phyloP scores from a whole-genome alignment of 1,284 basidiomycete species.

The Inonotus hispidus region DNA sequence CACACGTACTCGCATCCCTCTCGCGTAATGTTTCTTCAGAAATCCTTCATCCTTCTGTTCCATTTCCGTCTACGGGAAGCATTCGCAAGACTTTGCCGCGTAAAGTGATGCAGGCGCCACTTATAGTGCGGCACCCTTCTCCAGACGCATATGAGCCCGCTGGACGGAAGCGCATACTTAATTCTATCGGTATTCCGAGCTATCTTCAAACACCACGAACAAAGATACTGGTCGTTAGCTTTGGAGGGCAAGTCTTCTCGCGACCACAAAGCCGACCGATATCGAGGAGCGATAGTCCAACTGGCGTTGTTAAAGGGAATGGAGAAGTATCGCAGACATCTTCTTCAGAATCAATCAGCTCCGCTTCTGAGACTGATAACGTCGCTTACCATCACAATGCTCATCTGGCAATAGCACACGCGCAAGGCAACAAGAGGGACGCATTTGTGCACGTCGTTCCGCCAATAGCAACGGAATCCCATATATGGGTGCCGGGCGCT shows the following conservation, averaged over 20 bases:
- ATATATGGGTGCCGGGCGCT: slow-evolving; percentile 38
- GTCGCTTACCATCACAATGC: not conserved
- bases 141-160: slow-evolving; percentile 42
- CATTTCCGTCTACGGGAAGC: slow-evolving; percentile 28
- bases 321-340: not conserved
- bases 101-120: slow-evolving; percentile 47
- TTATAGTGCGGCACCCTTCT: slow-evolving; percentile 55
- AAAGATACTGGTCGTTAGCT: slow-evolving; percentile 69
- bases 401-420: not conserved
- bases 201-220: slow-evolving; percentile 44
- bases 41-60: slow-evolving; percentile 34
- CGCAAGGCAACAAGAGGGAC: not conserved
- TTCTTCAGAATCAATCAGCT: slow-evolving; percentile 13
- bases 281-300: slow-evolving; percentile 30
- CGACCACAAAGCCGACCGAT: slow-evolving; percentile 42
- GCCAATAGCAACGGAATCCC: slow-evolving; percentile 27
- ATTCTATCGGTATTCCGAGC: slow-evolving; percentile 52
- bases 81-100: slow-evolving; percentile 28
- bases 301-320: slow-evolving; percentile 7
- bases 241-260: slow-evolving; percentile 71
- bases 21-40: slow-evolving; percentile 26
- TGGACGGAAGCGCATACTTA: slow-evolving; percentile 49
- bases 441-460: slow-evolving; percentile 12
- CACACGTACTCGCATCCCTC: slow-evolving; percentile 40
- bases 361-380: not conserved